Base-by-base conservation (phyloP, 306 rosid species). In the Dicorynia guianensis region DNA sequence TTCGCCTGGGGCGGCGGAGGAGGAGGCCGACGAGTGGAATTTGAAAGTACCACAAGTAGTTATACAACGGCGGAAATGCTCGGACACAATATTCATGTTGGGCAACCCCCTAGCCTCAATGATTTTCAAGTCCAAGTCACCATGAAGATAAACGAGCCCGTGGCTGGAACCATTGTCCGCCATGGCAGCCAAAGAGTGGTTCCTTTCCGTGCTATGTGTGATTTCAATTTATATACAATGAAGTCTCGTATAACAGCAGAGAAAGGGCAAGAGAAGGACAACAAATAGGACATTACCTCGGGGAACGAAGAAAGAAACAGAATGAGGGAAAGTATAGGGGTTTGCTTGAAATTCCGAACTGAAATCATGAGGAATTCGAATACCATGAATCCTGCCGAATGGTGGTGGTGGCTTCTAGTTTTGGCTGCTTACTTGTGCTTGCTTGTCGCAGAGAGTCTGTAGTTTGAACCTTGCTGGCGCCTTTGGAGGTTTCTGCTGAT, bases 41-140 rank as follows among this genome's bases (percentile, higher is more conserved):
- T 87, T 77, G 72, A 91, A 36, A 30, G 90, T 79, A 77, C 81
- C 99, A 63, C 99, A 92, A 56, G 62, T 92, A 7, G 99, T 90
- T 74, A 92, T 66, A 76, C 97, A 95, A 54, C 92, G 96, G 72
- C 97, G 96, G 8, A 92, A 14, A 18, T 72, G 91, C 85, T 90
- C 92, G 10, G 96, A 84, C 36, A 92, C 48, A n/a, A 86, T 7
- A 74, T 95, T 97, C 99, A 92, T 92, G 80, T 95, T 95, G 0
- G 99, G 99, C 11, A 95, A 60, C 13, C 40, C 20, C 6, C 84
- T 81, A 35, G 97, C 99, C 71, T 82, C 79, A 43, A 87, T 33
- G 57, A 95, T 89, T 20, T 33, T 75, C 43, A 95, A 86, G 76
- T 89, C 90, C 12, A 95, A 90, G 87, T 92, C 98, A 13, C 99